These are phyloP conservation scores for Didymella segeticola DNA, from an alignment of 2,329 filamentous ascomycete genomes.

Conservation along the genomic window DNA sequence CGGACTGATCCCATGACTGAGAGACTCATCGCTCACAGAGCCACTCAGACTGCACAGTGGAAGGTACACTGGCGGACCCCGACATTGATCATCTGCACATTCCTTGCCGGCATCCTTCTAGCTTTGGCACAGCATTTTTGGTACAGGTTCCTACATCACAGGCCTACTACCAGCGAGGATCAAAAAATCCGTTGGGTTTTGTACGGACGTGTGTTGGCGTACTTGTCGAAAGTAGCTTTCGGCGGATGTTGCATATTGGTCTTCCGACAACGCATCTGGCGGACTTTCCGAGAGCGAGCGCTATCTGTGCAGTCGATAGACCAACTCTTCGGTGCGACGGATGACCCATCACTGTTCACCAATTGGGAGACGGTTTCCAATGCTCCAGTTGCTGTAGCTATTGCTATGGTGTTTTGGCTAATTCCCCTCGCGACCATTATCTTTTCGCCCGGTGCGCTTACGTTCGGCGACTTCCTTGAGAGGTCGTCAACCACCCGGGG, in stretches of 20 bases:
- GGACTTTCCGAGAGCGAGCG: slow-evolving; percentile 39
- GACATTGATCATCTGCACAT: slow-evolving; percentile 32
- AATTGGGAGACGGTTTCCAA: slow-evolving; percentile 43
- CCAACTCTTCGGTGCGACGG: slow-evolving; percentile 43
- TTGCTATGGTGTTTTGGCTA: slow-evolving; percentile 44
- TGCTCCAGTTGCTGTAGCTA: slow-evolving; percentile 33
- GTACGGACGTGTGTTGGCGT: slow-evolving; percentile 46
- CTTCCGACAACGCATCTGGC: slow-evolving; percentile 47
- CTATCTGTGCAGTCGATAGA: slow-evolving; percentile 46
- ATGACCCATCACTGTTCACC: slow-evolving; percentile 42
- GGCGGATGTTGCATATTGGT: slow-evolving; percentile 40
- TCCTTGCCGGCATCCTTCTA: slow-evolving; percentile 38
- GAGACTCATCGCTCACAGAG: slow-evolving; percentile 38
- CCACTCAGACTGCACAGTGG: slow-evolving; percentile 42
- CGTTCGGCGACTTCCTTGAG: slow-evolving; percentile 43
- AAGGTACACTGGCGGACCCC: slow-evolving; percentile 49
- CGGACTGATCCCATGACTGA: slow-evolving; percentile 41
- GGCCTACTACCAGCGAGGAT: slow-evolving; percentile 30
- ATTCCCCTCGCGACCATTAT: slow-evolving; percentile 48
- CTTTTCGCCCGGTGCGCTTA: slow-evolving; percentile 47
- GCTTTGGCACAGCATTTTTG: slow-evolving; percentile 44
- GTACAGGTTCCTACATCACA: slow-evolving; percentile 40
- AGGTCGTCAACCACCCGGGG: slow-evolving; percentile 18
- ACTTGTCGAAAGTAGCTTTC: slow-evolving; percentile 45
- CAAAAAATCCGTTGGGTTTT: slow-evolving; percentile 42